A percentile compares a stretch with the other conserved stretches of the same genome.
Conservation (phyloP, 768 basidiomycete genomes). For the Amanita subjunquillea region DNA sequence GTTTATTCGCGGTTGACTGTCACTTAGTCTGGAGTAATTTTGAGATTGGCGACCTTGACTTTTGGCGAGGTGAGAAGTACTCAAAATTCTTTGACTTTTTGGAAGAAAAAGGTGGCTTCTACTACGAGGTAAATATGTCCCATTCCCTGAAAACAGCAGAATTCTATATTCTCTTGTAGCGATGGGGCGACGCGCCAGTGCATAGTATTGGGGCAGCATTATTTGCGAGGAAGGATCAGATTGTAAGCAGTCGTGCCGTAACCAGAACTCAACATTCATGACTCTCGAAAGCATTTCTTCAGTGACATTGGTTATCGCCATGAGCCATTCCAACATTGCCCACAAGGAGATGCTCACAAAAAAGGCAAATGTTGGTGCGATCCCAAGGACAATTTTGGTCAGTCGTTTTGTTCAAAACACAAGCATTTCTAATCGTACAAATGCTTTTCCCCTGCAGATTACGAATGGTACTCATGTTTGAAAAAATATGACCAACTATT, state of each 20-base stretch:
- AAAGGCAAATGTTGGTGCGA: constrained; percentile 87
- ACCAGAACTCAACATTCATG: constrained; percentile 1
- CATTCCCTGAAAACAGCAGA: neutral
- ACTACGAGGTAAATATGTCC: constrained; percentile 52
- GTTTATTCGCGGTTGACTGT: neutral
- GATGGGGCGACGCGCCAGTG: constrained; percentile 91
- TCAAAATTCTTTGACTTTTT: constrained; percentile 75
- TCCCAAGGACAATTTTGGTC: constrained; percentile 62
- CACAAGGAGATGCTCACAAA: constrained; percentile 62
- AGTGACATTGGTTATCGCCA: constrained; percentile 90
- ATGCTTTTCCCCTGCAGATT: constrained; percentile 31
- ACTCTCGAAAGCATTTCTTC: constrained; percentile 63
- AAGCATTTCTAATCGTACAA: neutral
- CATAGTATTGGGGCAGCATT: constrained; percentile 88
- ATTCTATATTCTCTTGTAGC: constrained; percentile 24
- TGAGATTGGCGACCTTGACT: constrained; percentile 77
- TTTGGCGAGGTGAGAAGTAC: constrained; percentile 82
- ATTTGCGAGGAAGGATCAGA: constrained; percentile 79
- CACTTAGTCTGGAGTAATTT: constrained; percentile 84
- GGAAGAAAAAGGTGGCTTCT: constrained; percentile 76
- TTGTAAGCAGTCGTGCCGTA: constrained; percentile 25
- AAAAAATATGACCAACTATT: constrained; percentile 65
- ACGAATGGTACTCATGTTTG: constrained; percentile 85
- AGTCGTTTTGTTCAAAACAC: constrained; percentile 13
- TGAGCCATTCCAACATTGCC: constrained; percentile 91